Evolutionary conservation across 2,329 filamentous ascomycete genomes (phyloP), one percentile per base, ranked within the genome.

Genomic region (Purpureocillium lavendulum): DNA sequence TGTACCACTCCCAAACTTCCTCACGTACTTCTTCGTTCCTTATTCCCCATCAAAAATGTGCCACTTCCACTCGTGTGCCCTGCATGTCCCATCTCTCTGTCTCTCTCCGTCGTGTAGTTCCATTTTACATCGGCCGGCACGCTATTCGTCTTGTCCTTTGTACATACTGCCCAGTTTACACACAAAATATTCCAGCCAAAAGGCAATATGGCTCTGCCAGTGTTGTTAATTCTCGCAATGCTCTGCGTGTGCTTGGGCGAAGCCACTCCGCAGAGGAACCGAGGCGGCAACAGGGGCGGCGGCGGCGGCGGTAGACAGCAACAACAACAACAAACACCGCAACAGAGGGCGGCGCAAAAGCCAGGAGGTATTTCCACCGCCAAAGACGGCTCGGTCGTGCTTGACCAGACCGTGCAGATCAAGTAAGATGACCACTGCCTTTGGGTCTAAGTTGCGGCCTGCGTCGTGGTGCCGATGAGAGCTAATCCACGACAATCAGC

Each of bases 351-450:
- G 8, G 50, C 51, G 6, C 40, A 49, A 17, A 54, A 59, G 3
- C 55, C 40, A 14, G 33, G 61, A 33, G 62, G 64, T 7, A 44
- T 69, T 14, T 61, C 64, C 5, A 43, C 47, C 17, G 72, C 73
- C 3, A 68, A 67, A 0, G 73, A 78, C 53, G 73, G 73, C 4
- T 72, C 69, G 3, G 71, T 58, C 30, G 77, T 77, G 30, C 51
- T 79, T 17, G 73, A 79, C 49, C 67, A 65, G 39, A 77, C 69
- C 2, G 71, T 68, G 4, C 64, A 59, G 9, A 68, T 78, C 43
- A 76, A 77, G 67, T 73, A 63, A 47, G 59, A 16, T 12, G 21
- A 16, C 10, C 35, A 6, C 15, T 15, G 10, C 17, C 16, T 15
- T 7, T 17, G 14, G 7, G 13, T 21, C 10, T 4, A n/a, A 14